These are phyloP conservation scores for Lactarius trivialis DNA, from an alignment of 768 basidiomycete species.

Conservation along the genomic window DNA sequence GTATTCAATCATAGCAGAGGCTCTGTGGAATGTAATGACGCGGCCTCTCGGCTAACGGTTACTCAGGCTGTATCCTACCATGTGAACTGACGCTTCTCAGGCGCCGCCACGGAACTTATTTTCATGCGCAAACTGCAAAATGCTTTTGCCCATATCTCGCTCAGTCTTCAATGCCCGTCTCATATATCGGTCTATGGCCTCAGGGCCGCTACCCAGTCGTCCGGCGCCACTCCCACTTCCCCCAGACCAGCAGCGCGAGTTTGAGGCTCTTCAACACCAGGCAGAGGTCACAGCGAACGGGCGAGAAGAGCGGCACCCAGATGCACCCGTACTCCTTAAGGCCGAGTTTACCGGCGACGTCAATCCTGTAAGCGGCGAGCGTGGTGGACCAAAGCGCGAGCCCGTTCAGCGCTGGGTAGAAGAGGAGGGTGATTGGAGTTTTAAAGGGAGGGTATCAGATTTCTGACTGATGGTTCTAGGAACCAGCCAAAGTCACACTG, in stretches of 20 bases:
- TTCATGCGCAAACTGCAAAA: not conserved
- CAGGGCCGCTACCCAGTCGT: slow-evolving; percentile 37
- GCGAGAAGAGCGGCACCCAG: slow-evolving; percentile 48
- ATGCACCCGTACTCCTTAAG: slow-evolving; percentile 50
- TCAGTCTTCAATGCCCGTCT: not conserved
- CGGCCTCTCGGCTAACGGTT: not conserved
- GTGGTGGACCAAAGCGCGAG: slow-evolving; percentile 82
- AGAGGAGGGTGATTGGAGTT: slow-evolving; percentile 78
- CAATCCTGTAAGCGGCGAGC: slow-evolving; percentile 80
- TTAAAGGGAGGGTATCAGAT: slow-evolving; percentile 83
- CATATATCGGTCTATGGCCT: slow-evolving; percentile 21
- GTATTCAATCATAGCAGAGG: not conserved
- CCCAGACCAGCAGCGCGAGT: slow-evolving; percentile 70
- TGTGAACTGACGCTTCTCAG: not conserved
- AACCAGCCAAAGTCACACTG: not conserved
- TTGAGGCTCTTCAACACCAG: slow-evolving; percentile 72
- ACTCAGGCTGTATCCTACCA: too few species aligned
- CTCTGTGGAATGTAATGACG: not conserved
- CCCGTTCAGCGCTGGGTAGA: slow-evolving; percentile 57
- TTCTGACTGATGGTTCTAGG: slow-evolving; percentile 40
- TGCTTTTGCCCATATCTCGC: not conserved
- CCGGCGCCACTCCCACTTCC: slow-evolving; percentile 77
- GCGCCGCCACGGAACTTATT: not conserved
- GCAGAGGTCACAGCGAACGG: slow-evolving; percentile 38
- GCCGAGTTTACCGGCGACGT: slow-evolving; percentile 74